A percentile compares a stretch with the other conserved stretches of the same genome.
Evolutionary conservation across 1,284 basidiomycete species (phyloP).

Genomic region (Apiotrichum brassicae): DNA sequence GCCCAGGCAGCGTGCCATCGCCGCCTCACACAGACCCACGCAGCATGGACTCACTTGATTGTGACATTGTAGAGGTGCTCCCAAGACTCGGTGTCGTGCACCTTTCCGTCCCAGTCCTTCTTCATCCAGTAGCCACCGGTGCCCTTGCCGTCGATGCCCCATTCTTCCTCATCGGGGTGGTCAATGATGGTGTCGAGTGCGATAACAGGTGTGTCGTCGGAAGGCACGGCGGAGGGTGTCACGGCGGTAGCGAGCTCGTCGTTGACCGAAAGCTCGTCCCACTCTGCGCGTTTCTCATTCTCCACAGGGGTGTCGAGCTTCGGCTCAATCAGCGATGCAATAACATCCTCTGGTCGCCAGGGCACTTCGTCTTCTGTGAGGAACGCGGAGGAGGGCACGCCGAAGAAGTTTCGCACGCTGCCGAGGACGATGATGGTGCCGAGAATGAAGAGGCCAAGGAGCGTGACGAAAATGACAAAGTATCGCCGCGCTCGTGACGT

Average conservation of each 20-base stretch:
- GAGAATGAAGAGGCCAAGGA: conserved; percentile 76
- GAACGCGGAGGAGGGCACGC: conserved; percentile 70
- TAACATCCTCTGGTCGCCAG: conserved; percentile 45
- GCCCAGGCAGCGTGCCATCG: neutral
- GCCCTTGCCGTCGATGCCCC: conserved; percentile 42
- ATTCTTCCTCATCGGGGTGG: conserved; percentile 14
- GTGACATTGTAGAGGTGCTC: conserved; percentile 39
- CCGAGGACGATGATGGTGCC: conserved; percentile 90
- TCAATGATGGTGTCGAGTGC: neutral
- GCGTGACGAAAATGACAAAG: conserved; percentile 57
- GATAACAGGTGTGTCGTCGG: neutral
- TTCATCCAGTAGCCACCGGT: conserved; percentile 44
- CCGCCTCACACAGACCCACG: neutral
- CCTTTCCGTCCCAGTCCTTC: conserved; percentile 40
- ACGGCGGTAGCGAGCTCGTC: neutral
- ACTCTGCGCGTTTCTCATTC: neutral
- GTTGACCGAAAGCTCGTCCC: neutral
- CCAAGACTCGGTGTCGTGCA: conserved; percentile 34
- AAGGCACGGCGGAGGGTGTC: neutral
- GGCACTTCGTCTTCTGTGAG: conserved; percentile 73
- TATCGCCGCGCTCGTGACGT: too few relatives aligned
- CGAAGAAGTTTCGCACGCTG: conserved; percentile 82
- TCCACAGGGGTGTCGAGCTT: neutral
- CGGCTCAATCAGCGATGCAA: conserved; percentile 18
- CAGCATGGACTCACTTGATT: conserved; percentile 26